Base-by-base conservation (phyloP, 352 stramenopile species). In the Plasmopara muralis region DNA sequence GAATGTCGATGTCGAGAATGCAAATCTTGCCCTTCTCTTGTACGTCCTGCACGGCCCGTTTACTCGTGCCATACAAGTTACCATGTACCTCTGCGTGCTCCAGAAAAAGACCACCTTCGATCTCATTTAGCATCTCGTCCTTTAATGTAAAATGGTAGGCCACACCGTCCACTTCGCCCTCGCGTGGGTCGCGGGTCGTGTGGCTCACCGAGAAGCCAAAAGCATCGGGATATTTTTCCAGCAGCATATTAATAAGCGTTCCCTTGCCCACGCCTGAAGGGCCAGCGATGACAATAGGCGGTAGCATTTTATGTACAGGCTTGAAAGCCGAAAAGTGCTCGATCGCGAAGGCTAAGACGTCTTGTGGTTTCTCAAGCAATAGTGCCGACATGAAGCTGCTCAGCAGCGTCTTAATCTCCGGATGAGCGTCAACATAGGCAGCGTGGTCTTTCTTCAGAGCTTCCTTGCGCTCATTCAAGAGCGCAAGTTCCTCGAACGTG, bases 1-100 rank as follows among this genome's bases (percentile, higher is more conserved):
- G 95, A 44, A 98, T 89, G 62, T 99, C 97, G 53, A 99, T 99
- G 73, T 99, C 97, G 33, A 99, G 60, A 49, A 99, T 95, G 71
- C 96, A 99, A 55, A 99, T 96, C 74, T 98, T 98, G 42, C 88
- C 83, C 60, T 93, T 66, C 30, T 87, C 73, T 61, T 95, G 82
- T 35, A 99, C 96, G 53, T 83, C 77, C 68, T 95, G 65, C 20
- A 99, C 93, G 15, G 91, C 78, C 39, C 71, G 72, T 55, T 97
- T 93, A 68, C 87, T 97, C 46, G 96, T 99, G 62, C 95, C 96
- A 66, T 99, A 99, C 54, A 98, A 89, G 66, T 98, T 98, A 53
- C 90, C 93, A 69, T 99, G 96, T 30, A 99, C 97, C 52, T 97
- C 61, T 4, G 96, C 97, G 65, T 98, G 91, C 66, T 99, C 97